A percentile compares a stretch with the other conserved stretches of the same genome.
Evolutionary conservation across 306 rosid species (phyloP).

Genomic region (Cucurbita ficifolia): DNA sequence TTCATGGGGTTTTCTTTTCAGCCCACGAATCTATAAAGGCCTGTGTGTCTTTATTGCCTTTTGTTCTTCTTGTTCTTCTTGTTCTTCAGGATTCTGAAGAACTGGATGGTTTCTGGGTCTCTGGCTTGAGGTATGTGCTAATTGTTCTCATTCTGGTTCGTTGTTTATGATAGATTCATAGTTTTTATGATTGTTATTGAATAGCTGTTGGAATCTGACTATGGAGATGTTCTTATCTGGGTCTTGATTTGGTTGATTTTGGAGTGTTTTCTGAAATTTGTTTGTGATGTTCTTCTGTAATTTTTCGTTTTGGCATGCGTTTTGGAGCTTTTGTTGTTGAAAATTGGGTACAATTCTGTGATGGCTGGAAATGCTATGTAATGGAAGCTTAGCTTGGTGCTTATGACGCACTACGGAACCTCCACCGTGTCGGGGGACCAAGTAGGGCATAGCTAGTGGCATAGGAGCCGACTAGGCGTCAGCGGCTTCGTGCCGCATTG

Average conservation of each 20-base stretch:
- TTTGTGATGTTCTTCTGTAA: neutral
- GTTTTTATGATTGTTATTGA: neutral
- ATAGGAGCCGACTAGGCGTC: too few species aligned
- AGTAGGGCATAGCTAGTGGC: too few species aligned
- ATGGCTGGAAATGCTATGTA: neutral
- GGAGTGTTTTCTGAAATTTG: neutral
- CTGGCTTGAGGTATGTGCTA: neutral
- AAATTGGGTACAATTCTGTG: neutral
- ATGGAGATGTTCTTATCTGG: neutral
- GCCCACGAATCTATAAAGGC: neutral
- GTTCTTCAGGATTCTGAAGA: neutral
- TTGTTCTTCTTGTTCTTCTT: neutral
- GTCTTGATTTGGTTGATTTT: neutral
- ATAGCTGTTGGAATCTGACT: neutral
- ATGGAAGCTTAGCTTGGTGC: neutral
- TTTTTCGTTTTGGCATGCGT: neutral
- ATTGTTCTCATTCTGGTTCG: neutral
- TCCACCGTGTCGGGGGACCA: too few species aligned
- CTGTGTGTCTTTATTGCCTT: neutral
- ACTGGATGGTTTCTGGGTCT: neutral
- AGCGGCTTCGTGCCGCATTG: too few species aligned
- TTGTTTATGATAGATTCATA: neutral
- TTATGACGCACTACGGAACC: too few species aligned
- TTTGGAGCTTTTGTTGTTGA: neutral
- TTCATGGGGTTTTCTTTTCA: too few species aligned